These are phyloP conservation scores for Coniochaeta pulveracea DNA, from an alignment of 2,329 filamentous ascomycete species.

Conservation along the genomic window DNA sequence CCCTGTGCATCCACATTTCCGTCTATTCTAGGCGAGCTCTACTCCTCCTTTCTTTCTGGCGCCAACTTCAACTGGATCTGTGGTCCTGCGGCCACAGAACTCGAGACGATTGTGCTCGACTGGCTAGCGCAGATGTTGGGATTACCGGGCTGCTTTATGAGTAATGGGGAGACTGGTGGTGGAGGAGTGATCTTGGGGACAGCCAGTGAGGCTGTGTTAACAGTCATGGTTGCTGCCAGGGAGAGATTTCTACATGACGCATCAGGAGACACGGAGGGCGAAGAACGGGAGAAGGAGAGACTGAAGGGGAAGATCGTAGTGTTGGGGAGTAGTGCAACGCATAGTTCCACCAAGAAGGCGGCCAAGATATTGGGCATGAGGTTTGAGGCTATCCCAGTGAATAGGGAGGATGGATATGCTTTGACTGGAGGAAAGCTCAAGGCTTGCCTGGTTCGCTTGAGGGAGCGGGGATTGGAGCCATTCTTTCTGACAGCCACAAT, in stretches of 20 bases:
- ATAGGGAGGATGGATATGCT: constrained; percentile 51
- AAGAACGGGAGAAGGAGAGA: constrained; percentile 52
- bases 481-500: constrained; percentile 80
- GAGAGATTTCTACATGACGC: constrained; percentile 63
- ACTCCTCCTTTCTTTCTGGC: constrained; percentile 76
- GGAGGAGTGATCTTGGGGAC: constrained; percentile 93
- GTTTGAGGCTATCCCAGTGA: constrained; percentile 57
- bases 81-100: constrained; percentile 80
- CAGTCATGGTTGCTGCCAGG: constrained; percentile 75
- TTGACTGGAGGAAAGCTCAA: constrained; percentile 56
- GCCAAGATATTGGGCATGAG: constrained; percentile 79
- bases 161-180: constrained; percentile 56
- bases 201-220: constrained; percentile 78
- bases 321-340: constrained; percentile 66
- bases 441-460: constrained; percentile 51
- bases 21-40: constrained; percentile 83
- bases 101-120: constrained; percentile 87
- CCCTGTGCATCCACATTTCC: constrained; percentile 74
- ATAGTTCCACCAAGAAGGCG: constrained; percentile 79
- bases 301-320: constrained; percentile 65
- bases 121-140: constrained; percentile 73
- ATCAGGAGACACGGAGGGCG: constrained; percentile 33
- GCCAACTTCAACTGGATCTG: constrained; percentile 98
- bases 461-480: constrained; percentile 61
- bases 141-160: constrained; percentile 64